phyloP scores from a whole-genome alignment of 2,329 filamentous ascomycete genomes.

The Curvularia verruculosa region DNA sequence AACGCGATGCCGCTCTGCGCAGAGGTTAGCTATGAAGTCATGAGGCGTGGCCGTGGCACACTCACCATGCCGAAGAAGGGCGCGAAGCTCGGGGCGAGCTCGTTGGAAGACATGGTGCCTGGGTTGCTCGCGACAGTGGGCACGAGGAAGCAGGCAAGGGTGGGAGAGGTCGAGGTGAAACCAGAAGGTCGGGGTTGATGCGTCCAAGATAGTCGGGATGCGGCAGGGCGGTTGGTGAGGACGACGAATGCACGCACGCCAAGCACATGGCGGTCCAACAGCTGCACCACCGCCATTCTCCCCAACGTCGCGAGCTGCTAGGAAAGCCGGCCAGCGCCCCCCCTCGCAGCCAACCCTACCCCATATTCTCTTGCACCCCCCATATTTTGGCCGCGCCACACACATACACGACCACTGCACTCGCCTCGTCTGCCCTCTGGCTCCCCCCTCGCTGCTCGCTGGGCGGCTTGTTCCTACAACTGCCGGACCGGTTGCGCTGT shows the following conservation, averaged over 20 bases:
- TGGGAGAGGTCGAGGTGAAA: constrained; percentile 5
- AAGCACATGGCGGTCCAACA: constrained; percentile 17
- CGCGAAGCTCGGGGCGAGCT: constrained; percentile 74
- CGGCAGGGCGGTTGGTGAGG: constrained; percentile 8
- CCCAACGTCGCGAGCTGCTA: constrained; percentile 19
- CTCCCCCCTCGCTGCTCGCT: constrained; percentile 14
- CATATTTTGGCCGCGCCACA: constrained; percentile 12
- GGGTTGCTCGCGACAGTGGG: neutral
- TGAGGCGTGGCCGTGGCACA: constrained; percentile 45
- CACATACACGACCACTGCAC: constrained; percentile 3
- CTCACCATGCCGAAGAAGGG: constrained; percentile 88
- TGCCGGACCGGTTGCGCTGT: constrained; percentile 9
- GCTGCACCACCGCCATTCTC: constrained; percentile 18
- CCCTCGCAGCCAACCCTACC: constrained; percentile 12
- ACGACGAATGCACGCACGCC: constrained; percentile 14
- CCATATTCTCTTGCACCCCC: constrained; percentile 7
- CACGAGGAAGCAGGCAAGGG: neutral
- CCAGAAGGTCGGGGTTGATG: constrained; percentile 10
- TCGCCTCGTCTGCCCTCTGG: neutral
- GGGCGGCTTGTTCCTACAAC: constrained; percentile 14
- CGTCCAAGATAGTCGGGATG: constrained; percentile 16
- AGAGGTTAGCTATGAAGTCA: constrained; percentile 47
- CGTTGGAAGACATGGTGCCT: constrained; percentile 31
- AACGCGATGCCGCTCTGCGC: constrained; percentile 74
- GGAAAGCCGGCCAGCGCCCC: constrained; percentile 16